Evolutionary conservation across 169 alveolate genomes (phyloP), one percentile per base, ranked within the genome.

Genomic region (Besnoitia besnoiti): DNA sequence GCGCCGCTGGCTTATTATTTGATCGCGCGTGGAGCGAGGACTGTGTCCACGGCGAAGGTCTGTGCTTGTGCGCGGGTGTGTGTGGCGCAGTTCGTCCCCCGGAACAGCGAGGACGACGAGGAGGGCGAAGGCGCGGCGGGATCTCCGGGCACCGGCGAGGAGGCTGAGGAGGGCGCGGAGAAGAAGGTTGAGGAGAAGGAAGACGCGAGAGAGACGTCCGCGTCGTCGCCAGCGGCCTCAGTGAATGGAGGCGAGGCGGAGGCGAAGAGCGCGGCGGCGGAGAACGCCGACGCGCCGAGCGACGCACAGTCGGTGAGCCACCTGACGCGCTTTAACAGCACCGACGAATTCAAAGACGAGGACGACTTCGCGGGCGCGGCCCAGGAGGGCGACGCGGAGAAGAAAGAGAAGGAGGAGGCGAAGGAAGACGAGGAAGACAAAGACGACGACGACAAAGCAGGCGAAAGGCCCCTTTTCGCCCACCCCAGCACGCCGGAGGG

Each of bases 401-500:
- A 73, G 35, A 40, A 42, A 21, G 87, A 77, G 35, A 51, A 50
- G 59, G 12, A 62, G 40, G 85, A 62, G 16, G 91, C 37, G 47
- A 75, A 30, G 8, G 76, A 75, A 35, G 80, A 85, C 44, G 90
- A 85, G 24, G 49, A 44, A 35, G 94, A 85, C 51, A 51, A 79
- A 44, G 90, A 42, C 16, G 96, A 95, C 24, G 94, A 92, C 35
- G 96, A 85, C 75, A 85, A 94, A 73, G 75, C 76, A 27, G 96
- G 89, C 35, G 97, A 95, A 4, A 5, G 87, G 33, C 85, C 91
- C 2, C 59, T 77, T 2, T 77, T 77, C 35, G 87, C 91, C n/a
- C 91, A 87, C 40, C 91, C 91, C n/a, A 51, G 84, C 44, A 92
- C 95, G 39, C 96, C 96, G 7, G 96, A 95, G 30, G 95, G 93